A percentile compares a stretch with the other conserved stretches of the same genome.
Conservation (phyloP, 2,329 filamentous ascomycete genomes). For the Sporothrix luriei region DNA sequence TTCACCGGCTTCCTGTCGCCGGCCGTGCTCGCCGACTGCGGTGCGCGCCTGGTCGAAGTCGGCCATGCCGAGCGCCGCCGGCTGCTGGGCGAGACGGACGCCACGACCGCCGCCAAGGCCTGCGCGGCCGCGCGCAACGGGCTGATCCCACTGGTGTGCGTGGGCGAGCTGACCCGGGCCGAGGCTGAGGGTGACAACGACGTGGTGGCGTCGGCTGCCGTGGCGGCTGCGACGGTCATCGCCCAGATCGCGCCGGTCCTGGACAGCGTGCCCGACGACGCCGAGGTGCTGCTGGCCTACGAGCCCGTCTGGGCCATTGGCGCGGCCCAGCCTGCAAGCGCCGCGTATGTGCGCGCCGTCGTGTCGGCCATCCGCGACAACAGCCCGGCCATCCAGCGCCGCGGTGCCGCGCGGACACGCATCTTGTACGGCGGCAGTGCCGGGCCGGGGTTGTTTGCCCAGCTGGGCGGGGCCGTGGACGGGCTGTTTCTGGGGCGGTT, state of each 20-base stretch:
- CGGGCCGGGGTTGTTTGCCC: slow-evolving; percentile 73
- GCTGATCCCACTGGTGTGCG: slow-evolving; percentile 76
- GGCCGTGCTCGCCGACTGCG: slow-evolving; percentile 64
- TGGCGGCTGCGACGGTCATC: slow-evolving; percentile 67
- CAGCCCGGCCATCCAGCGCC: slow-evolving; percentile 54
- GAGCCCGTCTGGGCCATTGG: slow-evolving; percentile 91
- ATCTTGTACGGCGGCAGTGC: slow-evolving; percentile 84
- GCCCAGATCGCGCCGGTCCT: slow-evolving; percentile 68
- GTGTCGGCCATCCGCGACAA: slow-evolving; percentile 63
- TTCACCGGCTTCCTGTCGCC: slow-evolving; percentile 80
- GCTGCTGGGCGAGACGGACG: slow-evolving; percentile 75
- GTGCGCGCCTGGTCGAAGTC: slow-evolving; percentile 73
- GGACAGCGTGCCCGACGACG: slow-evolving; percentile 59
- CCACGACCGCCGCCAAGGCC: slow-evolving; percentile 67
- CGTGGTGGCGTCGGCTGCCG: slow-evolving; percentile 49
- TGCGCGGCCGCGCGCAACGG: slow-evolving; percentile 67
- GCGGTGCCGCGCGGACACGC: slow-evolving; percentile 57
- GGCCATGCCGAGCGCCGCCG: slow-evolving; percentile 78
- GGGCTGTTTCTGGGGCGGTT: slow-evolving; percentile 81
- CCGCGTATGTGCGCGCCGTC: slow-evolving; percentile 72
- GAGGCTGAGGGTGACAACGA: too few species aligned
- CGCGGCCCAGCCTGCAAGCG: slow-evolving; percentile 68
- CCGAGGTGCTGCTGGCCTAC: slow-evolving; percentile 77
- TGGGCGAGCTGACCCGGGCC: slow-evolving; percentile 65
- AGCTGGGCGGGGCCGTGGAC: slow-evolving; percentile 70